These are phyloP conservation scores for Grosmannia serpens DNA, from an alignment of 2,329 filamentous ascomycete species.

Conservation along the genomic window DNA sequence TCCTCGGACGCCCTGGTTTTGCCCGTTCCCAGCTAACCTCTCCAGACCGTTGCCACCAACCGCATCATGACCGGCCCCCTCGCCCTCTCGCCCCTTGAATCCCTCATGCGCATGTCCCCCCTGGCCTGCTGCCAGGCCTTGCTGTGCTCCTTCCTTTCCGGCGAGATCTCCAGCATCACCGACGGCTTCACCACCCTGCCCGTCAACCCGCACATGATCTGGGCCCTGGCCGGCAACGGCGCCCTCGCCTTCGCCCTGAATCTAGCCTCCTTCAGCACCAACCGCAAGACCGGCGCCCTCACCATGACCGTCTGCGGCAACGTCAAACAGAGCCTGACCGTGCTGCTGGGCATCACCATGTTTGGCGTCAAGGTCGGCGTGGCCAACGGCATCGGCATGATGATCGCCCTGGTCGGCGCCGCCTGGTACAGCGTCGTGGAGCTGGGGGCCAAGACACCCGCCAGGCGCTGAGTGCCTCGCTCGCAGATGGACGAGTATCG, in stretches of 20 bases:
- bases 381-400: constrained; percentile 45
- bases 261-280: constrained; percentile 45
- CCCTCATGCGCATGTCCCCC: constrained; percentile 51
- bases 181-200: constrained; percentile 22
- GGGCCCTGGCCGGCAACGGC: constrained; percentile 38
- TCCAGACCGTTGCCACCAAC: constrained; percentile 48
- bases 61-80: constrained; percentile 51
- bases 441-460: constrained; percentile 18
- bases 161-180: constrained; percentile 36
- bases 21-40: neutral
- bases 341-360: constrained; percentile 39
- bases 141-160: constrained; percentile 36
- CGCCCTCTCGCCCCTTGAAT: constrained; percentile 44
- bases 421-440: constrained; percentile 48
- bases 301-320: constrained; percentile 51
- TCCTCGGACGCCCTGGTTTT: neutral
- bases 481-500: too few relatives aligned
- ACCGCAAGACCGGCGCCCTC: constrained; percentile 44
- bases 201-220: constrained; percentile 19
- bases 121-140: constrained; percentile 45
- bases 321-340: constrained; percentile 45
- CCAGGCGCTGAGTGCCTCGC: neutral
- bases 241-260: constrained; percentile 44
- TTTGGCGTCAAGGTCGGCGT: constrained; percentile 38
- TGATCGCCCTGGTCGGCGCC: constrained; percentile 41